These are phyloP conservation scores for Viola odorata DNA, from an alignment of 345 rosid genomes.

Conservation along the genomic window DNA sequence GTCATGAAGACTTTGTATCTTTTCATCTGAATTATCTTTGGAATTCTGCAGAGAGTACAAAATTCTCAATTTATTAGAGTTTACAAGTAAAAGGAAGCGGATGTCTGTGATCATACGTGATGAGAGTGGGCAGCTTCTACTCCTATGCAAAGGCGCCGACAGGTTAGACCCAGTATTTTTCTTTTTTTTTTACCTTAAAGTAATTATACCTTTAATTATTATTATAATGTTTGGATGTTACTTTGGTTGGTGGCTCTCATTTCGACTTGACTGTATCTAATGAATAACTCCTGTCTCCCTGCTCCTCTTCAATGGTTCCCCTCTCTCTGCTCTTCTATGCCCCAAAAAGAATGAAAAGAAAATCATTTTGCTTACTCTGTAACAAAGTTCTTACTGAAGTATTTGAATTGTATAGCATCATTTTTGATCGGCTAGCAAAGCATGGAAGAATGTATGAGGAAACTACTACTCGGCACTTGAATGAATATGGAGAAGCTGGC, in stretches of 20 bases:
- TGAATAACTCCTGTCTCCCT: too few relatives aligned
- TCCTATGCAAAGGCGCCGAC: conserved; percentile 98
- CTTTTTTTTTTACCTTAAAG: too few relatives aligned
- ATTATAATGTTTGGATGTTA: too few relatives aligned
- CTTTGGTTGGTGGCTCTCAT: too few relatives aligned
- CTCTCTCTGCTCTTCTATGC: too few relatives aligned
- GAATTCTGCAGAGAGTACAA: conserved; percentile 73
- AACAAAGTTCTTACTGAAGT: conserved; percentile 8
- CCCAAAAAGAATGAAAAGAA: not conserved
- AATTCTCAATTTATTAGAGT: conserved; percentile 81
- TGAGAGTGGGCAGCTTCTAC: conserved; percentile 73
- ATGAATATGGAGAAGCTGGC: conserved; percentile 95
- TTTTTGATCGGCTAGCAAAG: conserved; percentile 81
- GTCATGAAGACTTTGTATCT: conserved; percentile 11
- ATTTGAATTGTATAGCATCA: conserved; percentile 52
- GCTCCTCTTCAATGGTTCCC: too few relatives aligned
- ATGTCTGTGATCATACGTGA: conserved; percentile 86
- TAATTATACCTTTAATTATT: too few relatives aligned
- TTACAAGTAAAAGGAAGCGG: conserved; percentile 95
- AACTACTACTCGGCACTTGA: conserved; percentile 65
- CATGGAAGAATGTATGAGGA: conserved; percentile 63
- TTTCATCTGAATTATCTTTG: conserved; percentile 14
- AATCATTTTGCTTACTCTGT: not conserved
- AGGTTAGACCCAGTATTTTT: conserved; percentile 47
- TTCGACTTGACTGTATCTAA: too few relatives aligned